Conservation (phyloP, 2,329 filamentous ascomycete genomes). For the Dactylellina drechsleri region DNA sequence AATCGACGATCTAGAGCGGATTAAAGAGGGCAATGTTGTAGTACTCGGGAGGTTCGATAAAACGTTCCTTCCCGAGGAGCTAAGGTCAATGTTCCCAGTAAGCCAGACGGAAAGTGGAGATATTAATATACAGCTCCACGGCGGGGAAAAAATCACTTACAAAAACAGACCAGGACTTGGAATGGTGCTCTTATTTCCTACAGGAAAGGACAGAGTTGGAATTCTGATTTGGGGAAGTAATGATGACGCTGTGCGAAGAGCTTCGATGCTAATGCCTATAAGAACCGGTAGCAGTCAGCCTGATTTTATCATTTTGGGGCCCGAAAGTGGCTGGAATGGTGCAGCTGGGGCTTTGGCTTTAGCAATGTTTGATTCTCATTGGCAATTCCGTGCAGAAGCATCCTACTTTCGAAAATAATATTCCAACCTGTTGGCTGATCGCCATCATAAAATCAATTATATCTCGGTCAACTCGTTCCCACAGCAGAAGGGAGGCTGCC, state of each 20-base stretch:
- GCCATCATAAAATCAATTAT: too few relatives aligned
- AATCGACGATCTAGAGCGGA: conserved; percentile 54
- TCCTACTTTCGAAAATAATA: conserved; percentile 59
- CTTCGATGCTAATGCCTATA: conserved; percentile 67
- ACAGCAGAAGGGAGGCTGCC: too few relatives aligned
- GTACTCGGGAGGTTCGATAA: conserved; percentile 56
- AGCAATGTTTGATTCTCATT: conserved; percentile 69
- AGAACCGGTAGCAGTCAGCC: conserved; percentile 69
- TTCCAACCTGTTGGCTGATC: not conserved
- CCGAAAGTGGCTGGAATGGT: conserved; percentile 66
- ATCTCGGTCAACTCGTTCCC: too few relatives aligned
- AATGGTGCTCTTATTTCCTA: conserved; percentile 67
- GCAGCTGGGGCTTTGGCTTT: conserved; percentile 67
- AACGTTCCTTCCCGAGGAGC: conserved; percentile 59
- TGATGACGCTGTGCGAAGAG: conserved; percentile 64
- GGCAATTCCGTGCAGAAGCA: conserved; percentile 66
- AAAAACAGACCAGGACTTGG: conserved; percentile 62
- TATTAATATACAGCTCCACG: conserved; percentile 37
- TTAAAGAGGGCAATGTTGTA: conserved; percentile 64
- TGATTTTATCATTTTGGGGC: conserved; percentile 67
- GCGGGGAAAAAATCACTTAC: conserved; percentile 57
- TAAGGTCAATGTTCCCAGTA: conserved; percentile 42
- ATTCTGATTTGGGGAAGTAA: conserved; percentile 69
- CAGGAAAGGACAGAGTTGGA: conserved; percentile 64
- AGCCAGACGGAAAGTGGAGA: conserved; percentile 37